These are phyloP conservation scores for Cyclotella baltica DNA, from an alignment of 108 stramenopile species.

Conservation along the genomic window DNA sequence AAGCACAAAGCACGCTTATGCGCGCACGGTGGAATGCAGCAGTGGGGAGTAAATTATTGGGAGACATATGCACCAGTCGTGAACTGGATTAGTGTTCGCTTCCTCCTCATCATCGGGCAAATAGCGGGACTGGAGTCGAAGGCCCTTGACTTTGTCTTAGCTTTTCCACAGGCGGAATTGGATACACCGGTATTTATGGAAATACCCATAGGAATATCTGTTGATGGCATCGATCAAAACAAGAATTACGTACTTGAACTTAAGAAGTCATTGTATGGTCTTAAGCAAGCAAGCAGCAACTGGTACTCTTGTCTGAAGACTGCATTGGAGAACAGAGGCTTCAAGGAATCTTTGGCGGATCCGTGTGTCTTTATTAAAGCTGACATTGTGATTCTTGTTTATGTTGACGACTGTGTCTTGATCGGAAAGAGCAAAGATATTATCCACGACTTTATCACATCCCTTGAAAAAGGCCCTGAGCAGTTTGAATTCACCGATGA, in stretches of 20 bases:
- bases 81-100: slow-evolving; percentile 38
- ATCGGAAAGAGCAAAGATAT: slow-evolving; percentile 9
- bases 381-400: slow-evolving; percentile 1
- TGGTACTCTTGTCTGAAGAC: slow-evolving; percentile 11
- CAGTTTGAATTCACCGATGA: too few relatives aligned
- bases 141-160: slow-evolving; percentile 25
- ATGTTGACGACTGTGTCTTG: too few relatives aligned
- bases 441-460: slow-evolving; percentile 2
- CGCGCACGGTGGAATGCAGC: too few relatives aligned
- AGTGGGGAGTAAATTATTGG: too few relatives aligned
- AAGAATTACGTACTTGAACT: slow-evolving; percentile 7
- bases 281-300: slow-evolving; percentile 13
- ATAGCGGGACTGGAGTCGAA: neutral
- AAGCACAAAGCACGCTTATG: too few relatives aligned
- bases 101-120: slow-evolving; percentile 10
- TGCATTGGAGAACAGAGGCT: slow-evolving; percentile 8
- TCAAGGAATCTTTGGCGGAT: slow-evolving; percentile 6
- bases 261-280: too few relatives aligned
- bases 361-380: slow-evolving; percentile 22
- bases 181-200: slow-evolving; percentile 37
- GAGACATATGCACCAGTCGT: slow-evolving; percentile 33
- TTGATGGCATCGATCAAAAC: neutral
- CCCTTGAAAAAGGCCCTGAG: slow-evolving; percentile 10
- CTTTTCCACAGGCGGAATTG: too few relatives aligned
- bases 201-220: slow-evolving; percentile 14